These are phyloP conservation scores for Gonium pectorale DNA, from an alignment of 139 green algal genomes.

Conservation along the genomic window DNA sequence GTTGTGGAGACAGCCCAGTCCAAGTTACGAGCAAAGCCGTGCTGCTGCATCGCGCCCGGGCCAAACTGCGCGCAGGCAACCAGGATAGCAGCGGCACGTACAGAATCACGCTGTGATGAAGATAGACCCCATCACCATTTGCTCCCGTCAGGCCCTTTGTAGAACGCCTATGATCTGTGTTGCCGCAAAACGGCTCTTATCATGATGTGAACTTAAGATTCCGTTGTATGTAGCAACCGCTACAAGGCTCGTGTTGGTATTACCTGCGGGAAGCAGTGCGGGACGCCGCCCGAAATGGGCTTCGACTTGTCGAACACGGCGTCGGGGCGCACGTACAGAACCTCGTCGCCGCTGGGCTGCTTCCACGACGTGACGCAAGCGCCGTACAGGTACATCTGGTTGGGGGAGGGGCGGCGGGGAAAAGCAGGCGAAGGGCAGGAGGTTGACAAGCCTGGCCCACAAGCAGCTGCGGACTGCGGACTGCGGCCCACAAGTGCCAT, in stretches of 20 bases:
- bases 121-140: no score
- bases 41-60: constrained; percentile 92
- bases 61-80: constrained; percentile 83
- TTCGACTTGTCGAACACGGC: constrained; percentile 95
- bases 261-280: constrained; percentile 96
- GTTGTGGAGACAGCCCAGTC: constrained; percentile 89
- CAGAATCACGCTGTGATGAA: no score
- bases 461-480: no score
- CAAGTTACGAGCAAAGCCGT: constrained; percentile 97
- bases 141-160: no score
- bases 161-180: no score
- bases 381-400: constrained; percentile 92
- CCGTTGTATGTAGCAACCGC: no score
- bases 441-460: no score
- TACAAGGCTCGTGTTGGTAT: background rate
- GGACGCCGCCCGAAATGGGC: constrained; percentile 92
- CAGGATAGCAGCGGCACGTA: background rate
- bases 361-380: constrained; percentile 92
- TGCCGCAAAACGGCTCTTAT: no score
- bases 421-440: background rate
- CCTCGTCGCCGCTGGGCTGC: constrained; percentile 86
- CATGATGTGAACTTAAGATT: no score
- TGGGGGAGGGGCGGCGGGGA: background rate
- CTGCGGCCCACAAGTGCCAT: no score
- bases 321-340: constrained; percentile 96